These are phyloP conservation scores for Echeveria elegans DNA, from an alignment of 164 flowering plant genomes.

Conservation along the genomic window DNA sequence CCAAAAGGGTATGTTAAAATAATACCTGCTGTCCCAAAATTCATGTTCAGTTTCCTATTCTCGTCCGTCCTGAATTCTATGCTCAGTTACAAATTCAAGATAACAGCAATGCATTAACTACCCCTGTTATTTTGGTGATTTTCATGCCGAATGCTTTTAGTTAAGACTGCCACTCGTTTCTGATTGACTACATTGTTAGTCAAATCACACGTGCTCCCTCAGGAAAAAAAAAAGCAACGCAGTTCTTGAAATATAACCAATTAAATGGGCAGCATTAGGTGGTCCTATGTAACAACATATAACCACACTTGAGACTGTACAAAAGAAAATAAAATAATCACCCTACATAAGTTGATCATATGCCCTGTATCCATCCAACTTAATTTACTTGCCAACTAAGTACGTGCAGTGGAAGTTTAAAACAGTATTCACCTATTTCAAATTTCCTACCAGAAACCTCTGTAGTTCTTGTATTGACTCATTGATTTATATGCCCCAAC, in stretches of 20 bases:
- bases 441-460: neutral
- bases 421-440: neutral
- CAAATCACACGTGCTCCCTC: too few relatives aligned
- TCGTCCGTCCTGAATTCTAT: neutral
- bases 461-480: neutral
- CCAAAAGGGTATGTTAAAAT: constrained; percentile 65
- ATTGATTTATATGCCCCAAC: neutral
- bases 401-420: neutral
- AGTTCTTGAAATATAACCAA: too few relatives aligned
- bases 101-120: neutral
- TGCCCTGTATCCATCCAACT: neutral
- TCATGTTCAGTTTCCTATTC: neutral
- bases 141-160: neutral
- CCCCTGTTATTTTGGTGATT: neutral
- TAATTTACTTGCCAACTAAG: neutral
- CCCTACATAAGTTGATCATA: too few relatives aligned
- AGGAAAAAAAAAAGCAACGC: too few relatives aligned
- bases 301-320: too few relatives aligned
- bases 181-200: neutral
- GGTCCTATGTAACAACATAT: too few relatives aligned
- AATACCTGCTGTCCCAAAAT: too few relatives aligned
- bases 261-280: too few relatives aligned
- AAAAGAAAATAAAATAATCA: too few relatives aligned
- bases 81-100: neutral
- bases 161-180: neutral